These are phyloP conservation scores for Gossypium trilobum DNA, from an alignment of 441 rosid genomes.

Conservation along the genomic window DNA sequence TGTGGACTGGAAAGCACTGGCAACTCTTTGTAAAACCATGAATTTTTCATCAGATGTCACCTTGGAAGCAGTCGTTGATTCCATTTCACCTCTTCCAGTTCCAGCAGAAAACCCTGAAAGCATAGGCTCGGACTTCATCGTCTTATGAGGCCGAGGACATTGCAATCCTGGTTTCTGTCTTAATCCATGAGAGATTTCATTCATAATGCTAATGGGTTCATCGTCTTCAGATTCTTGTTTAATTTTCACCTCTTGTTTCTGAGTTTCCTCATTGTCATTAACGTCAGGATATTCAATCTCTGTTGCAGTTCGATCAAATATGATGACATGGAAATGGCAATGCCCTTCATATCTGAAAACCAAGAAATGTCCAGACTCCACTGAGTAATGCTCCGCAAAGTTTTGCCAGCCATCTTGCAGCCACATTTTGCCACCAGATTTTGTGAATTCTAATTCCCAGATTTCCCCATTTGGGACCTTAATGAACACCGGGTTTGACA, in stretches of 20 bases:
- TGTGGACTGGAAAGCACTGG: neutral
- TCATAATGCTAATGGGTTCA: neutral
- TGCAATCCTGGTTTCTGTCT: neutral
- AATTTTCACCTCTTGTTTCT: neutral
- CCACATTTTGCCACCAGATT: slow-evolving; percentile 13
- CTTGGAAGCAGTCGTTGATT: neutral
- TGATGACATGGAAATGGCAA: slow-evolving; percentile 23
- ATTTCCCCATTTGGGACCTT: slow-evolving; percentile 20
- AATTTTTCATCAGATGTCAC: neutral
- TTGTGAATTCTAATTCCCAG: slow-evolving; percentile 23
- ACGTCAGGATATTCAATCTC: slow-evolving; percentile 24
- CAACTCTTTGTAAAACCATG: neutral
- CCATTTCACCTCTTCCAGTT: neutral
- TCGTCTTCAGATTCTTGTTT: neutral
- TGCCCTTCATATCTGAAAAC: slow-evolving; percentile 18
- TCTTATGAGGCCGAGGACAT: neutral
- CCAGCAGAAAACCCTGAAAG: neutral
- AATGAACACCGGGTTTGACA: slow-evolving; percentile 7
- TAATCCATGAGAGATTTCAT: neutral
- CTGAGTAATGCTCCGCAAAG: slow-evolving; percentile 16
- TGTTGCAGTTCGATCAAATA: slow-evolving; percentile 18
- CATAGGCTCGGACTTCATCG: neutral
- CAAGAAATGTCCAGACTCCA: slow-evolving; percentile 9
- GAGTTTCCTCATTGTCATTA: neutral
- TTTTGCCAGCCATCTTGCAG: slow-evolving; percentile 28